Conservation (phyloP, 2,329 filamentous ascomycete species). For the Aspergillus quadricinctus region DNA sequence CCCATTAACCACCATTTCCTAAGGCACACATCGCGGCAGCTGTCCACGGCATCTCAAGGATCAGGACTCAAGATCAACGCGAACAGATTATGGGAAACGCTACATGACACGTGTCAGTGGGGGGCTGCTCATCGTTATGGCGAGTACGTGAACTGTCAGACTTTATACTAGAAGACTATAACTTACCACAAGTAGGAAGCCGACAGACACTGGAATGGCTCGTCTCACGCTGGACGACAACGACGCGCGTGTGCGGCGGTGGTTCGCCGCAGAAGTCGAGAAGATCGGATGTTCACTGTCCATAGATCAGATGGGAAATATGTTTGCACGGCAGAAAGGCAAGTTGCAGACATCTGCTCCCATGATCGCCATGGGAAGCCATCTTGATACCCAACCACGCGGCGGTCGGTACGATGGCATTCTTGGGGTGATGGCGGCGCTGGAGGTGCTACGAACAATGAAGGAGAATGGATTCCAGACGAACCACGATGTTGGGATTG, state of each 20-base stretch:
- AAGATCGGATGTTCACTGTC: slow-evolving; percentile 59
- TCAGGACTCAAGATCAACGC: slow-evolving; percentile 26
- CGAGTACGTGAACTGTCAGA: slow-evolving; percentile 16
- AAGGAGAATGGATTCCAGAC: slow-evolving; percentile 64
- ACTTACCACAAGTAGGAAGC: slow-evolving; percentile 6
- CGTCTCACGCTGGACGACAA: slow-evolving; percentile 64
- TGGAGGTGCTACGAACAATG: slow-evolving; percentile 65
- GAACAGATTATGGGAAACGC: slow-evolving; percentile 24
- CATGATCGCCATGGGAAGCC: slow-evolving; percentile 46
- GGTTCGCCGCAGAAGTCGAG: slow-evolving; percentile 61
- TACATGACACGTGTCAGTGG: slow-evolving; percentile 32
- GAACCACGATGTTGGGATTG: slow-evolving; percentile 62
- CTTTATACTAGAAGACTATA: neutral
- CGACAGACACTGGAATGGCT: slow-evolving; percentile 56
- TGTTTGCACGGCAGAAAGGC: slow-evolving; percentile 25
- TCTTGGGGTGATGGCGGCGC: slow-evolving; percentile 62
- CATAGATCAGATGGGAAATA: slow-evolving; percentile 57
- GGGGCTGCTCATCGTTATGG: slow-evolving; percentile 26
- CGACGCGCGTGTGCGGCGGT: slow-evolving; percentile 63
- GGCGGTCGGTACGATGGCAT: slow-evolving; percentile 65
- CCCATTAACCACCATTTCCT: neutral
- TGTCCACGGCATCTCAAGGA: slow-evolving; percentile 3
- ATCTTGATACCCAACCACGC: slow-evolving; percentile 28
- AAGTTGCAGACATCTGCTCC: slow-evolving; percentile 14
- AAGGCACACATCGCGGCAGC: neutral